Conservation (phyloP, 306 rosid species). For the Casuarina equisetifolia region DNA sequence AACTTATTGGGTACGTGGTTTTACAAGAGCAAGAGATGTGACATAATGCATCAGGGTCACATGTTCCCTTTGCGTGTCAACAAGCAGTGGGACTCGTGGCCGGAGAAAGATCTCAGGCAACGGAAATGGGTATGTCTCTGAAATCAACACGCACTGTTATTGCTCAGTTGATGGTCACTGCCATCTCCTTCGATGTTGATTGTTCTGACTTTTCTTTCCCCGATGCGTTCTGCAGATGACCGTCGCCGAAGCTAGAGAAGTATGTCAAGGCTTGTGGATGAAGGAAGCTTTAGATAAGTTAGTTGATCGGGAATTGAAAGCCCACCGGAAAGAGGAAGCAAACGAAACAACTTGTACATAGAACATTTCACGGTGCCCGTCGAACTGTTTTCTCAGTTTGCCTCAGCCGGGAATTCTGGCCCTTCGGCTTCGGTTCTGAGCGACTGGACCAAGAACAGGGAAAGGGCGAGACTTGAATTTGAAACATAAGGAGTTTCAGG, state of each 20-base stretch:
- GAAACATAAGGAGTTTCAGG: background rate
- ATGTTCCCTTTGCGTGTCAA: conserved; percentile 84
- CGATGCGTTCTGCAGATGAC: conserved; percentile 54
- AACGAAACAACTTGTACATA: conserved; percentile 32
- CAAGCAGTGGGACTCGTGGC: conserved; percentile 71
- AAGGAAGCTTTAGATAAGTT: conserved; percentile 72
- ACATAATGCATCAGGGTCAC: conserved; percentile 55
- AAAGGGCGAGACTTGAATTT: background rate
- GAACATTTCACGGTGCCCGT: background rate
- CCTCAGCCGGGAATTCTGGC: background rate
- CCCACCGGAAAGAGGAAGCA: conserved; percentile 10
- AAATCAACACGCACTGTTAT: background rate
- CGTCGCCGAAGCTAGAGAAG: conserved; percentile 74
- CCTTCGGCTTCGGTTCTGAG: background rate
- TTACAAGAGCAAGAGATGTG: conserved; percentile 78
- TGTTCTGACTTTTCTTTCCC: conserved; percentile 33
- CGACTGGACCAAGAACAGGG: conserved; percentile 18
- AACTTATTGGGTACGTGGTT: conserved; percentile 61
- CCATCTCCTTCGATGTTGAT: background rate
- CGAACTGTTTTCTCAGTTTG: conserved; percentile 23
- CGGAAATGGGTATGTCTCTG: conserved; percentile 74
- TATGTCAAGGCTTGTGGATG: conserved; percentile 89
- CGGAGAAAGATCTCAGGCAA: conserved; percentile 62
- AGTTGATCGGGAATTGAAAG: conserved; percentile 42
- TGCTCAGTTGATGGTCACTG: background rate